phyloP scores from a whole-genome alignment of 225 moss, liverwort and hornwort genomes.

The Physcomitrium patens region DNA sequence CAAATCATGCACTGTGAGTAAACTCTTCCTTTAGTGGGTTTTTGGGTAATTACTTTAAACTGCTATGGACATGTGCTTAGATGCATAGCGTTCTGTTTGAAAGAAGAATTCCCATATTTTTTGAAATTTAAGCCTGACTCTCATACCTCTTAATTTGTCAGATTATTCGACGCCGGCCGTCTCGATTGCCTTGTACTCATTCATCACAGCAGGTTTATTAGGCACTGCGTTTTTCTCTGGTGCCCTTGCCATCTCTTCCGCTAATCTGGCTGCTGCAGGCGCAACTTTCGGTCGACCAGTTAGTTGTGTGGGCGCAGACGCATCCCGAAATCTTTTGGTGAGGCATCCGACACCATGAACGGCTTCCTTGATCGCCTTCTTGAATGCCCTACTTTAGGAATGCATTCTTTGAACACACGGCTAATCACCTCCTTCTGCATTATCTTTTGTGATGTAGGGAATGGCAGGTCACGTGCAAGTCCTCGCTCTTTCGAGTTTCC shows the following conservation, averaged over 20 bases:
- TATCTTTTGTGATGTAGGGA: slow-evolving; percentile 47
- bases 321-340: slow-evolving; percentile 84
- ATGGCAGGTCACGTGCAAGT: slow-evolving; percentile 96
- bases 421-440: neutral
- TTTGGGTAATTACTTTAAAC: neutral
- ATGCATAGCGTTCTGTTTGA: neutral
- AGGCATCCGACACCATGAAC: neutral
- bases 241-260: slow-evolving; percentile 77
- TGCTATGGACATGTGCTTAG: no score
- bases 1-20: slow-evolving; percentile 78
- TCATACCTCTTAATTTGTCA: slow-evolving; percentile 14
- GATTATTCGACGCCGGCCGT: slow-evolving; percentile 71
- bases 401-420: neutral
- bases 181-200: slow-evolving; percentile 81
- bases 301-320: slow-evolving; percentile 71
- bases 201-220: slow-evolving; percentile 84
- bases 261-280: slow-evolving; percentile 81
- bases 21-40: neutral
- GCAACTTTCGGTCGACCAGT: slow-evolving; percentile 51
- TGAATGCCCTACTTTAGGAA: slow-evolving; percentile 3
- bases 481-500: slow-evolving; percentile 80
- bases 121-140: neutral
- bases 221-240: slow-evolving; percentile 88
- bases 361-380: neutral
- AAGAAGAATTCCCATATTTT: neutral